Evolutionary conservation across 2,329 filamentous ascomycete genomes (phyloP), one percentile per base, ranked within the genome.

Genomic region (Cryphonectria nitschkei): DNA sequence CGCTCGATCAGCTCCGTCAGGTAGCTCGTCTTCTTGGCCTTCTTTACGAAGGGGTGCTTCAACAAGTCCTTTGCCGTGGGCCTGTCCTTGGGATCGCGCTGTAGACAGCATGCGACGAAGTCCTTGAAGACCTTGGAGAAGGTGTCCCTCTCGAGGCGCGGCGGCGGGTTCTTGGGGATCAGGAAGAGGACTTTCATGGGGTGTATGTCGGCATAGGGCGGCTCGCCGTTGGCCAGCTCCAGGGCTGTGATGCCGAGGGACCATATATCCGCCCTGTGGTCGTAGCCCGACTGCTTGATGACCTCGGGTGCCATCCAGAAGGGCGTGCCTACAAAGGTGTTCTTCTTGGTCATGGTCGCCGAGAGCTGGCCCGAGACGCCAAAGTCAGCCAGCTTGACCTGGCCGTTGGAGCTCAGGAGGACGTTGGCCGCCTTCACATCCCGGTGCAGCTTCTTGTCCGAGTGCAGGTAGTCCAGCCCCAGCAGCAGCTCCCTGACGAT

Each of bases 261-360:
- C 95, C 95, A 98, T 71, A 98, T 97, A 79, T 98, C 95, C 61
- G 95, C 95, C 83, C 98, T 98, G 83, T 97, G 94, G 80, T 98
- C 95, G 83, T 98, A 98, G 65, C 95, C 95, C 70, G 94, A 97
- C 81, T 99, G 95, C 83, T 97, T 97, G 81, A 99, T 99, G 69
- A 98, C 95, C 82, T 99, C 95, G 14, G 95, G 95, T 2, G 96
- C 95, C 95, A 99, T 99, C 96, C 96, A 99, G 80, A 98, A 99
- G 1, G 96, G 95, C 0, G 95, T 98, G 46, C 96, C 96, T 43
- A 99, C 95, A 80, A 98, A 99, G 0, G 95, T 98, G 79, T 98
- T 98, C 84, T 98, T 98, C 86, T 98, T 98, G 73, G 95, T 98
- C 95, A 98, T 98, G 65, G 95, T 99, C 8, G 95, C 95, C 13